phyloP scores from a whole-genome alignment of 2,329 filamentous ascomycete genomes.

The Hymenoscyphus fraxineus region DNA sequence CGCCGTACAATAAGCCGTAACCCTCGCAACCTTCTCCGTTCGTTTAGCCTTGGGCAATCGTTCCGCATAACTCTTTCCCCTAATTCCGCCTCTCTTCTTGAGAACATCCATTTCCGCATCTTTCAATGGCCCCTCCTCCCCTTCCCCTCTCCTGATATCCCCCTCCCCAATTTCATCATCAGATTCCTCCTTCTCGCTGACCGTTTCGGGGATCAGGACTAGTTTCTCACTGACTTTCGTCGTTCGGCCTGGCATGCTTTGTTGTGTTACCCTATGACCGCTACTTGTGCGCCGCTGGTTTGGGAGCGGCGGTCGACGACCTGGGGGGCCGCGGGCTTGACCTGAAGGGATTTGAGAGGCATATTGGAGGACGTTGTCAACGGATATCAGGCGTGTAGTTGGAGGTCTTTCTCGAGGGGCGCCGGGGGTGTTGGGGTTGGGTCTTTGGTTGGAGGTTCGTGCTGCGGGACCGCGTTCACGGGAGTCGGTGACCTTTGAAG shows the following conservation, averaged over 20 bases:
- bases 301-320: slow-evolving; percentile 44
- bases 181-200: slow-evolving; percentile 56
- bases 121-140: slow-evolving; percentile 62
- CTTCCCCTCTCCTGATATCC: slow-evolving; percentile 42
- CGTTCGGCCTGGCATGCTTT: slow-evolving; percentile 73
- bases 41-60: slow-evolving; percentile 83
- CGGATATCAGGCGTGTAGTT: slow-evolving; percentile 74
- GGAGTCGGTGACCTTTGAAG: slow-evolving; percentile 52
- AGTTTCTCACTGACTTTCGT: slow-evolving; percentile 96
- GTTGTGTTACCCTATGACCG: slow-evolving; percentile 39
- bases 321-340: slow-evolving; percentile 70
- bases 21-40: slow-evolving; percentile 79
- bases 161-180: slow-evolving; percentile 51
- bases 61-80: slow-evolving; percentile 89
- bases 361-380: slow-evolving; percentile 93
- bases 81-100: slow-evolving; percentile 57
- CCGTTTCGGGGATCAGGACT: slow-evolving; percentile 85
- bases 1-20: slow-evolving; percentile 95
- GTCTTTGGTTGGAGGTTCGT: slow-evolving; percentile 33
- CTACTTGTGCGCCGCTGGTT: slow-evolving; percentile 45
- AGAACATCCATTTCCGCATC: slow-evolving; percentile 66
- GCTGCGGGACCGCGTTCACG: slow-evolving; percentile 44
- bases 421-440: slow-evolving; percentile 29
- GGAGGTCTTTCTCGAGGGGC: slow-evolving; percentile 36
- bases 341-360: slow-evolving; percentile 93